A percentile compares a stretch with the other conserved stretches of the same genome.
These are phyloP conservation scores for Termitomyces eurrhizus DNA, from an alignment of 768 basidiomycete species.

Conservation along the genomic window DNA sequence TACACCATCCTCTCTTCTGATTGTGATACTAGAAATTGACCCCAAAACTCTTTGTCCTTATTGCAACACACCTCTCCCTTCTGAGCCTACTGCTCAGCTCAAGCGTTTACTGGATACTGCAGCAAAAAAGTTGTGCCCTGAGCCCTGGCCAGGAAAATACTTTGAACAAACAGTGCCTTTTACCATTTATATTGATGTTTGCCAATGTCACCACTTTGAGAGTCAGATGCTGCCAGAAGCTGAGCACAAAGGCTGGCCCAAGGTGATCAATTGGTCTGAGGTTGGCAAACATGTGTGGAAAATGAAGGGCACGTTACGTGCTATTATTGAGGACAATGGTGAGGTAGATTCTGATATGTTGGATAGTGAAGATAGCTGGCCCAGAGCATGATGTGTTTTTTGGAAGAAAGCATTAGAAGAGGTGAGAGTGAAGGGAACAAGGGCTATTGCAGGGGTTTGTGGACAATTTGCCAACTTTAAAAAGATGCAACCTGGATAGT, in stretches of 20 bases:
- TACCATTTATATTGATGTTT: constrained; percentile 59
- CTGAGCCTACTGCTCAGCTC: constrained; percentile 56
- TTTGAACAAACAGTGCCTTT: constrained; percentile 56
- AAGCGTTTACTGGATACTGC: constrained; percentile 13
- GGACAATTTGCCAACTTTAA: constrained; percentile 80
- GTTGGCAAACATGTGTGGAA: no score
- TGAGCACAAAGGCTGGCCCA: constrained; percentile 29
- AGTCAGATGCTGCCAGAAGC: constrained; percentile 70
- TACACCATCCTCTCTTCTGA: neutral
- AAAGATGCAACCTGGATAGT: constrained; percentile 40
- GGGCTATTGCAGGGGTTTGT: constrained; percentile 62
- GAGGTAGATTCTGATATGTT: neutral
- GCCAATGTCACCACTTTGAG: constrained; percentile 80
- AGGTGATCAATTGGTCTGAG: no score
- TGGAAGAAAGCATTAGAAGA: constrained; percentile 39
- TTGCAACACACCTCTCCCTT: constrained; percentile 70
- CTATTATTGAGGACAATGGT: constrained; percentile 47
- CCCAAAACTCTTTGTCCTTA: constrained; percentile 75
- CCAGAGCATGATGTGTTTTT: constrained; percentile 30
- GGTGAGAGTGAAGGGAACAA: constrained; percentile 60
- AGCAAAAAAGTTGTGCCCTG: constrained; percentile 47
- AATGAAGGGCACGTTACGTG: constrained; percentile 27
- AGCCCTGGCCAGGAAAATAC: constrained; percentile 66
- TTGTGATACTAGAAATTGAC: constrained; percentile 42
- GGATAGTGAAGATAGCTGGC: constrained; percentile 26